Evolutionary conservation across 768 basidiomycete genomes (phyloP).

Genomic region (Xerocomellus intermedius): DNA sequence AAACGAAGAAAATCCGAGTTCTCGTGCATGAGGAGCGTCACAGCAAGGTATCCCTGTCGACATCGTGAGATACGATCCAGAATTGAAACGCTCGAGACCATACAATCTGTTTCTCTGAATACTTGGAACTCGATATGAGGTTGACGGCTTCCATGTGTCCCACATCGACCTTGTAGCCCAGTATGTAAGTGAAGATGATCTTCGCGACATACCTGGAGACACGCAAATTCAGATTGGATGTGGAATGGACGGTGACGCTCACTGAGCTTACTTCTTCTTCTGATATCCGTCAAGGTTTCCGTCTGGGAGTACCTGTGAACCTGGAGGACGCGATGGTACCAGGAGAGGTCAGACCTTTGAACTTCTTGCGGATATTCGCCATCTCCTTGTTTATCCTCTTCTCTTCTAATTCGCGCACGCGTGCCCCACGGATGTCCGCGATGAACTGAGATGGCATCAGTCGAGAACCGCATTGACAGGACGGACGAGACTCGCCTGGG

Average conservation of each 20-base stretch:
- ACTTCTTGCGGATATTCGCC: slow-evolving; percentile 99
- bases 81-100: slow-evolving; percentile 28
- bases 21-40: slow-evolving; percentile 97
- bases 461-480: neutral
- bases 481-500: slow-evolving; percentile 59
- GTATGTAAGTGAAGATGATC: slow-evolving; percentile 98
- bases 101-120: slow-evolving; percentile 99
- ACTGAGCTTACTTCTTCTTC: slow-evolving; percentile 77
- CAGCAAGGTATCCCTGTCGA: slow-evolving; percentile 89
- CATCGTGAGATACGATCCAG: neutral
- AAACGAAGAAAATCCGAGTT: slow-evolving; percentile 95
- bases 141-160: slow-evolving; percentile 99
- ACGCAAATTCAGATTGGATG: slow-evolving; percentile 15
- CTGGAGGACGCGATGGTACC: neutral
- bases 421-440: slow-evolving; percentile 95
- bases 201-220: slow-evolving; percentile 87
- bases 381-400: slow-evolving; percentile 99
- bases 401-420: slow-evolving; percentile 96
- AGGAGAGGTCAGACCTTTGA: slow-evolving; percentile 67
- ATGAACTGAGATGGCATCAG: slow-evolving; percentile 70
- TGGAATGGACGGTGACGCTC: slow-evolving; percentile 8
- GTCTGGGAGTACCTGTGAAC: slow-evolving; percentile 42
- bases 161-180: slow-evolving; percentile 98
- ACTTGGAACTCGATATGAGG: slow-evolving; percentile 91
- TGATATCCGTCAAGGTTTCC: slow-evolving; percentile 88